Base-by-base conservation (phyloP, 371 early-diverging fungal species). In the Amoeboaphelidium occidentale region DNA sequence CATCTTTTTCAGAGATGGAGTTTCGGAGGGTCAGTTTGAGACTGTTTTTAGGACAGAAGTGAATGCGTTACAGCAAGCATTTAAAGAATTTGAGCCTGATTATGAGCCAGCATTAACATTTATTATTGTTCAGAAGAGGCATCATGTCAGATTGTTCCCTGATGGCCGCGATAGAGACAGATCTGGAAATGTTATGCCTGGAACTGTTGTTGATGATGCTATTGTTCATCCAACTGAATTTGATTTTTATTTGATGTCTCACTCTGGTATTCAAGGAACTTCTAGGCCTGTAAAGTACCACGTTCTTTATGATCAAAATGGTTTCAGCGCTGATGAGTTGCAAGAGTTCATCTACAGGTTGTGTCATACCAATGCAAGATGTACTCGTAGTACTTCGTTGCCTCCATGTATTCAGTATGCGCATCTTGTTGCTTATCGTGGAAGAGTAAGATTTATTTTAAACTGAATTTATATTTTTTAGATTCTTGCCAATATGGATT, bases 51-150 rank as follows among this genome's bases (percentile, higher is more conserved):
- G 74, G 17, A 60, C 56, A 14, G 97, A 98, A 64, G 64, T 91
- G 3, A 66, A 73, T 21, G 75, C 82, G 4, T 74, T 97, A 50
- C 65, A 69, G 50, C 60, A 64, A 10, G 92, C 91, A 3, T 91
- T 83, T 58, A 50, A 53, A 2, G 55, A 57, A 0, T 46, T 94
- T 2, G 80, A 81, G 4, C 54, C 60, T 22, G 54, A 54, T 17
- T 91, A 93, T 63, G 60, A 61, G 1, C 94, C 94, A 1, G 67
- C 74, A 24, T 62, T 98, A 47, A 93, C 90, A 1, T 96, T 81
- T 57, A 67, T 96, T 25, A 73, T 87, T 0, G 91, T 87, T 3
- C 90, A 94, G 58, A 96, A 98, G 63, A 76, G 96, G 23, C 98
- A 98, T 60, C 87, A 90, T 55, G 78, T 87, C 22, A 67, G 90